Conservation (phyloP, 148 eudicot species). For the Diospyros lotus region DNA sequence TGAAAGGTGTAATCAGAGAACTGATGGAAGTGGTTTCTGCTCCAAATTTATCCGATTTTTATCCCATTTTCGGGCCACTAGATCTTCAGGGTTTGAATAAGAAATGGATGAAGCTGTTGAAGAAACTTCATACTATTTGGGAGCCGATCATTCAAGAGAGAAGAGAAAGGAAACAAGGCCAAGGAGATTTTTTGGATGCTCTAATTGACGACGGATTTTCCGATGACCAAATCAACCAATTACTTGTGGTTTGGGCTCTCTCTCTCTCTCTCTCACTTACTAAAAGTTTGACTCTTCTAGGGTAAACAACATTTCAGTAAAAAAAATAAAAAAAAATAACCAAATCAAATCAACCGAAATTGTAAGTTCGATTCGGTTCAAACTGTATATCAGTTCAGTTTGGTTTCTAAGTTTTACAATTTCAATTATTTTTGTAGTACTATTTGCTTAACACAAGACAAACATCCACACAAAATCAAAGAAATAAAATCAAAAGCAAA, state of each 20-base stretch:
- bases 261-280: no score
- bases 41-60: constrained; percentile 13
- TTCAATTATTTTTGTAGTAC: no score
- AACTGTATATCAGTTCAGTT: no score
- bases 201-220: constrained; percentile 10
- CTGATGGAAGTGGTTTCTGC: neutral
- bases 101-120: neutral
- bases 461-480: no score
- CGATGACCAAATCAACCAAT: constrained; percentile 13
- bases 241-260: neutral
- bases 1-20: neutral
- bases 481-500: no score
- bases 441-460: no score
- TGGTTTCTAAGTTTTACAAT: no score
- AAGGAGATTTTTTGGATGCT: constrained; percentile 11
- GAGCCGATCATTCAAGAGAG: constrained; percentile 1
- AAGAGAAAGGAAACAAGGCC: neutral
- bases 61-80: constrained; percentile 2
- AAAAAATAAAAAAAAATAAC: no score
- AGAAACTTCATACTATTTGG: neutral
- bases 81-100: constrained; percentile 5
- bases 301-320: no score
- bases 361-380: no score
- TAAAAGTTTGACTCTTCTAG: no score
- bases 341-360: no score